A percentile compares a stretch with the other conserved stretches of the same genome.
These are phyloP conservation scores for Cytospora leucostoma DNA, from an alignment of 2,329 filamentous ascomycete genomes.

Conservation along the genomic window DNA sequence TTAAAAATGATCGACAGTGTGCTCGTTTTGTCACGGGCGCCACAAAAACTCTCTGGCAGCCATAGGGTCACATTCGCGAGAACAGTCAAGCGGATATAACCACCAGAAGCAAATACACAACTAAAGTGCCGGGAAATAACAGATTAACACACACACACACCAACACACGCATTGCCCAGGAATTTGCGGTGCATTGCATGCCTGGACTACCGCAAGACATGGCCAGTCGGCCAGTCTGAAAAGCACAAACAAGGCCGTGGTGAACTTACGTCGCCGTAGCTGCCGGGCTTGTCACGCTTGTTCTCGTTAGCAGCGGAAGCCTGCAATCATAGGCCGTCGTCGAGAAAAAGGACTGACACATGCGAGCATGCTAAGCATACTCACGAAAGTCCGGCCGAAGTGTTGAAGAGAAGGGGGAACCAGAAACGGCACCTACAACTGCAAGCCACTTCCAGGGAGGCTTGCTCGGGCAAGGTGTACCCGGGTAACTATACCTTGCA, in stretches of 20 bases:
- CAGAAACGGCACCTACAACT: background rate
- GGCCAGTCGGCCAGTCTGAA: background rate
- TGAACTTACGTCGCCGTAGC: background rate
- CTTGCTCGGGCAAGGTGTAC: background rate
- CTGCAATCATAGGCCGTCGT: background rate
- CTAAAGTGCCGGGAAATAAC: background rate
- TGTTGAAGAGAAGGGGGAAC: background rate
- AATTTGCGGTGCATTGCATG: background rate
- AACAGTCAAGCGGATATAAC: background rate
- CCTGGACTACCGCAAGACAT: background rate
- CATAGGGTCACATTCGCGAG: background rate
- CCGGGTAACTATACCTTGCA: background rate
- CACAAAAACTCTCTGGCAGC: background rate
- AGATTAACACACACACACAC: background rate
- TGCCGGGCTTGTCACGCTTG: background rate
- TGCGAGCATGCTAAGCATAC: background rate
- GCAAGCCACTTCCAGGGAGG: background rate
- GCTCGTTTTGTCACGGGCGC: background rate
- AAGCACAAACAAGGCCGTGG: background rate
- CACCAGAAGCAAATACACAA: background rate
- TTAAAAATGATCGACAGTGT: slow-evolving; percentile 1
- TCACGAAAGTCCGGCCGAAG: background rate
- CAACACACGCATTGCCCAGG: background rate
- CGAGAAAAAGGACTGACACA: background rate
- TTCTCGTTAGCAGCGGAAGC: background rate